These are phyloP conservation scores for Artemisia annua DNA, from an alignment of 129 eudicot species.

Conservation along the genomic window DNA sequence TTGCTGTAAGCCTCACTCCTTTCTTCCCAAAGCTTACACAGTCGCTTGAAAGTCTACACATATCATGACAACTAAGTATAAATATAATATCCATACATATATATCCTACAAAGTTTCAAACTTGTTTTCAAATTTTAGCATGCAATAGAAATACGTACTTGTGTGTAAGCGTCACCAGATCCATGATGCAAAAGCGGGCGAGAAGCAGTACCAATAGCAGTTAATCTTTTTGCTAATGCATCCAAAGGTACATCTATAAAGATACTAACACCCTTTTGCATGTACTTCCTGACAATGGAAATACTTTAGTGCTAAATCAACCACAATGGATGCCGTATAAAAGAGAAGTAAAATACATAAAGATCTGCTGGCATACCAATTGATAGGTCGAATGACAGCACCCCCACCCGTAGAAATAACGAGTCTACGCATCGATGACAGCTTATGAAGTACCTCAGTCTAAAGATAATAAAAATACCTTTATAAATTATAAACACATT, in stretches of 20 bases:
- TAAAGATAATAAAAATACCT: conserved; percentile 25
- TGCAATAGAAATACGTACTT: conserved; percentile 39
- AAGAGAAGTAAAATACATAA: too few species aligned
- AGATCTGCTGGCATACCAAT: too few species aligned
- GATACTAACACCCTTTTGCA: conserved; percentile 76
- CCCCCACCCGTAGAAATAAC: conserved; percentile 98
- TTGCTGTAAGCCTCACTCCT: conserved; percentile 77
- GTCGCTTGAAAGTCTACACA: conserved; percentile 59
- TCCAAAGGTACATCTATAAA: conserved; percentile 95
- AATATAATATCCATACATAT: neutral
- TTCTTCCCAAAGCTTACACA: conserved; percentile 67
- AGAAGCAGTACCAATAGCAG: conserved; percentile 76
- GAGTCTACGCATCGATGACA: conserved; percentile 53
- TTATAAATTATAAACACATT: neutral
- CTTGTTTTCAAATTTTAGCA: conserved; percentile 8
- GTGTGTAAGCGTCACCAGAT: conserved; percentile 72
- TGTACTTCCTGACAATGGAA: conserved; percentile 62
- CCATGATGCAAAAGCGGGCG: conserved; percentile 90
- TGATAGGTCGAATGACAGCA: conserved; percentile 91
- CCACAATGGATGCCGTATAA: conserved; percentile 6
- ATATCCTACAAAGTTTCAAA: neutral
- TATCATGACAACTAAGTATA: neutral
- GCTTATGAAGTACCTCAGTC: conserved; percentile 73
- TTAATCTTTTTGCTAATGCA: conserved; percentile 81
- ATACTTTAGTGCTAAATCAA: conserved; percentile 3